Conservation (phyloP, 192 early-diverging fungal genomes). For the Coemansia sp. region DNA sequence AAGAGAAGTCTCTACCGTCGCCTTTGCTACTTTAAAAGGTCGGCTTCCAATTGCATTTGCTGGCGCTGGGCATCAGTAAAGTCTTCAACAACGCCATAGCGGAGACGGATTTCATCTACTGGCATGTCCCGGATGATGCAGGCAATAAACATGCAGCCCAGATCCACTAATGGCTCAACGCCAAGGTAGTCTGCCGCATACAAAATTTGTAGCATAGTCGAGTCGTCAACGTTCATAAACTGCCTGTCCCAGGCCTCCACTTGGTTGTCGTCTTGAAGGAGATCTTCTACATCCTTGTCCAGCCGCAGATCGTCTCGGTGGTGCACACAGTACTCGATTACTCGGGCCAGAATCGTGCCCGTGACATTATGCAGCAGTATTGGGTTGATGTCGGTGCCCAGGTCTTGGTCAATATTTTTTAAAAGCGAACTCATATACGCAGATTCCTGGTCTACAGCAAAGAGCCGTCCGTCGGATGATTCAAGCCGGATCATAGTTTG, state of each 20-base stretch:
- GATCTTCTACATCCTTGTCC: conserved; percentile 15
- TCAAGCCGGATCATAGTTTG: conserved; percentile 52
- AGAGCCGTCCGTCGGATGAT: conserved; percentile 63
- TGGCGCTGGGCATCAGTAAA: conserved; percentile 93
- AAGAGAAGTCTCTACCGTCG: too few species aligned
- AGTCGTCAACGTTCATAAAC: conserved; percentile 68
- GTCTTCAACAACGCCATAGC: conserved; percentile 91
- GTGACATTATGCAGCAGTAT: conserved; percentile 74
- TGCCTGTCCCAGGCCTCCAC: conserved; percentile 76
- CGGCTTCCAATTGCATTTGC: conserved; percentile 80
- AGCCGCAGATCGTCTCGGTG: conserved; percentile 67
- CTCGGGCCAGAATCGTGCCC: conserved; percentile 63
- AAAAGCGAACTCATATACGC: conserved; percentile 69
- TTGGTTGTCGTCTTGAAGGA: conserved; percentile 56
- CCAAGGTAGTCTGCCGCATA: conserved; percentile 85
- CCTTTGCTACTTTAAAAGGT: conserved; percentile 43
- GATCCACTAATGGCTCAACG: conserved; percentile 87
- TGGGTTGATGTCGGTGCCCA: conserved; percentile 58
- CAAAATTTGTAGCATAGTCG: conserved; percentile 68
- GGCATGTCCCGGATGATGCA: conserved; percentile 92
- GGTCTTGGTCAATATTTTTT: conserved; percentile 73
- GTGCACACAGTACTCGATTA: conserved; percentile 76
- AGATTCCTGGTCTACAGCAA: conserved; percentile 61
- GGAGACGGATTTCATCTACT: conserved; percentile 83
- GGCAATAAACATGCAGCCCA: conserved; percentile 92